Evolutionary conservation across 2,329 filamentous ascomycete species (phyloP).

Genomic region (Aspergillus spinulosporus): DNA sequence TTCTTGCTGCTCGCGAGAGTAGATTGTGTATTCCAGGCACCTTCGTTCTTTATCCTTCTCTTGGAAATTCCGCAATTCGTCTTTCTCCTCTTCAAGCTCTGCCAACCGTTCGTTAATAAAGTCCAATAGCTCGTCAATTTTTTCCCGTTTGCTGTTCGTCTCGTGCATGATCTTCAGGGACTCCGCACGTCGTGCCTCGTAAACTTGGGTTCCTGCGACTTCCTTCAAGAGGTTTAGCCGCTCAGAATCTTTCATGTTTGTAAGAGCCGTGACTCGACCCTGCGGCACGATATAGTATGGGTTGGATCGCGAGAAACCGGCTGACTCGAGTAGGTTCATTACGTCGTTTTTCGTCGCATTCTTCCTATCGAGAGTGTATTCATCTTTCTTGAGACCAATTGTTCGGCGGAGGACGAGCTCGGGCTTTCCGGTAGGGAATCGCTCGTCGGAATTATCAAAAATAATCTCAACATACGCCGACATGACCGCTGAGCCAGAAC

Average conservation of each 20-base stretch:
- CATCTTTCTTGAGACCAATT: conserved; percentile 96
- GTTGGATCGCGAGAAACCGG: conserved; percentile 94
- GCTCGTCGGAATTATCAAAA: conserved; percentile 95
- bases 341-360: conserved; percentile 93
- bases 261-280: conserved; percentile 90
- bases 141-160: conserved; percentile 88
- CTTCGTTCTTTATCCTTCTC: conserved; percentile 90
- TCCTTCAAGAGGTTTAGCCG: conserved; percentile 89
- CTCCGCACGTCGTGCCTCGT: conserved; percentile 87
- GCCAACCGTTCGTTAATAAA: conserved; percentile 87
- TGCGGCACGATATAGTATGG: conserved; percentile 99
- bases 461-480: conserved; percentile 99
- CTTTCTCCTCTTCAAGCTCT: conserved; percentile 95
- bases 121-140: conserved; percentile 88
- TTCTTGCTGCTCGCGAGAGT: conserved; percentile 81
- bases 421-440: conserved; percentile 88
- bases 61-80: conserved; percentile 89
- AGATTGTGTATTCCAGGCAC: conserved; percentile 92
- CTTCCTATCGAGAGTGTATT: conserved; percentile 96
- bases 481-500: conserved; percentile 96
- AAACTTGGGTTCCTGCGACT: conserved; percentile 96
- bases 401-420: conserved; percentile 90
- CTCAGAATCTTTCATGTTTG: conserved; percentile 97
- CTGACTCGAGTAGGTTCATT: conserved; percentile 91
- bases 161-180: conserved; percentile 96